phyloP scores from a whole-genome alignment of 306 rosid species.

The Malus orientalis region DNA sequence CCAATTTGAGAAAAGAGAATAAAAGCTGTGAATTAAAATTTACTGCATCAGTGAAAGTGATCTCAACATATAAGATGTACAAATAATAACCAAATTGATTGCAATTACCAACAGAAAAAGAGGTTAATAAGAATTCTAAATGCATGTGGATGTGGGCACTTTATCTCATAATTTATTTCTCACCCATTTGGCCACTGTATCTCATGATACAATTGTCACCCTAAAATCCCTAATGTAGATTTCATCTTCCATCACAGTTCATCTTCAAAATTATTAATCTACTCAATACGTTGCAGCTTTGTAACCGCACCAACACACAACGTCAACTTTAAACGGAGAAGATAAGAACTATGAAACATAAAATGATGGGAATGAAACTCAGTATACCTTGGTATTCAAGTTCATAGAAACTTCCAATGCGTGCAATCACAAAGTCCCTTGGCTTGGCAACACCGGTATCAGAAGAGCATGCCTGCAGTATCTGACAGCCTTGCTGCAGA shows the following conservation, averaged over 20 bases:
- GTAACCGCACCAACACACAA: not conserved
- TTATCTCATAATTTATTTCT: not conserved
- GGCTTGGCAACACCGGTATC: slow-evolving; percentile 76
- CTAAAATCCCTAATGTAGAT: not conserved
- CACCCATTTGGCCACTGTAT: not conserved
- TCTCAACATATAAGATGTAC: not conserved
- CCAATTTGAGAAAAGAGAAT: slow-evolving; percentile 5
- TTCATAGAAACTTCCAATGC: slow-evolving; percentile 91
- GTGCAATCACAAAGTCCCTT: slow-evolving; percentile 89
- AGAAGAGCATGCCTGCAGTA: slow-evolving; percentile 75
- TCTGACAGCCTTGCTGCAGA: slow-evolving; percentile 93
- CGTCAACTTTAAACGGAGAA: not conserved
- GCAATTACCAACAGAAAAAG: not conserved
- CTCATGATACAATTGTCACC: not conserved
- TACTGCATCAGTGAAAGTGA: not conserved
- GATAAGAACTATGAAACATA: not conserved
- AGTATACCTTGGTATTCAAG: slow-evolving; percentile 88
- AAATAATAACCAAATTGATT: not conserved
- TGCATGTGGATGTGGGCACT: not conserved
- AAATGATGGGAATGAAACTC: slow-evolving; percentile 11
- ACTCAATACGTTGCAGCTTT: not conserved
- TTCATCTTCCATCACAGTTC: not conserved
- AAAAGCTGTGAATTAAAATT: not conserved
- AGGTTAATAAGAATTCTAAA: not conserved
- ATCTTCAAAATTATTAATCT: not conserved